phyloP scores from a whole-genome alignment of 345 rosid species.

The Acer campestre region DNA sequence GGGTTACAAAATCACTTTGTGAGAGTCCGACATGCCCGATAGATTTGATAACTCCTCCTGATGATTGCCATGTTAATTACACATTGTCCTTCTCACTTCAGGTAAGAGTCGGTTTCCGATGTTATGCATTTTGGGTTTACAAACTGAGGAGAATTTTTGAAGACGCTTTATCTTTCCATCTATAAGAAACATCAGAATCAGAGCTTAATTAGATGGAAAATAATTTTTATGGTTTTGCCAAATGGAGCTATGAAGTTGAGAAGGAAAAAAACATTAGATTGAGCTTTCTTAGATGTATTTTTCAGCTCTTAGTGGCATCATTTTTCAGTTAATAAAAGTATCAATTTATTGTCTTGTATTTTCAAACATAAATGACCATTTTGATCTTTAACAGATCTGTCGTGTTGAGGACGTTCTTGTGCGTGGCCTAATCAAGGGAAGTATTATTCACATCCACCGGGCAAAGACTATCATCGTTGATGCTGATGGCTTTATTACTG shows the following conservation, averaged over 20 bases:
- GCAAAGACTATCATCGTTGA: constrained; percentile 79
- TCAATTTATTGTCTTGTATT: constrained; percentile 7
- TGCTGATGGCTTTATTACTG: constrained; percentile 65
- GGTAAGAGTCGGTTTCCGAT: constrained; percentile 44
- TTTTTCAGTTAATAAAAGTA: background rate
- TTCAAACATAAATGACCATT: constrained; percentile 4
- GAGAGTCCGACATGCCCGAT: constrained; percentile 78
- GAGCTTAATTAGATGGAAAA: background rate
- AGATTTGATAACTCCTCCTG: constrained; percentile 93
- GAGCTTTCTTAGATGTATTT: no score
- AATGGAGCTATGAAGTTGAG: constrained; percentile 5
- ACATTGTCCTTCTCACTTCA: constrained; percentile 91
- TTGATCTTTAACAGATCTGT: constrained; percentile 61
- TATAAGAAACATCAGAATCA: background rate
- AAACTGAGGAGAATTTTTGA: background rate
- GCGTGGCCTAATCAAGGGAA: constrained; percentile 81
- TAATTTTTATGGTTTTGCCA: background rate
- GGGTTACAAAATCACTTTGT: constrained; percentile 81
- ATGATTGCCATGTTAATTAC: constrained; percentile 97
- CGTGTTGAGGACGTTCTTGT: constrained; percentile 97
- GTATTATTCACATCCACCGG: constrained; percentile 93
- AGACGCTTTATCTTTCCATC: background rate
- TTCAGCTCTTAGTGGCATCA: background rate
- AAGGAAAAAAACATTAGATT: background rate
- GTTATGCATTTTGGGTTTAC: background rate